Percentiles rank a stretch among this genome's conserved stretches.
Evolutionary conservation across 129 eudicot species (phyloP).

Genomic region (Calendula officinalis): DNA sequence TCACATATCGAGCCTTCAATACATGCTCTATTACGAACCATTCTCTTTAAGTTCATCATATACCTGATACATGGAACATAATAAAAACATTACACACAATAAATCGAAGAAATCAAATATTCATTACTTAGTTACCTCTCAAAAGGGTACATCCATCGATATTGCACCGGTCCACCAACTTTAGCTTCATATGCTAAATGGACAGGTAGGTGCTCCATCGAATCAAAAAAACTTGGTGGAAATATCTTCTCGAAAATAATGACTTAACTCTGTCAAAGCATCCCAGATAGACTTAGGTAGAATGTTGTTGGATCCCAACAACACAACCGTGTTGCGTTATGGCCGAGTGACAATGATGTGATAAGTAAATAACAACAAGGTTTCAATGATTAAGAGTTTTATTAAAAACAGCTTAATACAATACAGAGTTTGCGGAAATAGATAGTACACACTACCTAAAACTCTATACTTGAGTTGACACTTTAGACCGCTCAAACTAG

Average conservation of each 20-base stretch:
- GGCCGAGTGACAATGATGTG: too few relatives aligned
- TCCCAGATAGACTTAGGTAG: background rate
- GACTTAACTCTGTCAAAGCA: background rate
- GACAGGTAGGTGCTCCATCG: conserved; percentile 15
- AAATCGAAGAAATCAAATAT: background rate
- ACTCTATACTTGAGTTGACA: too few relatives aligned
- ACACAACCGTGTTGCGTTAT: too few relatives aligned
- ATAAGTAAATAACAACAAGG: too few relatives aligned
- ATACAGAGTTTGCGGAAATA: too few relatives aligned
- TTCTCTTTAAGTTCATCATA: background rate
- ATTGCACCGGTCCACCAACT: conserved; percentile 17
- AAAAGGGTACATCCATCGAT: conserved; percentile 16
- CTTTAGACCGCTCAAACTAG: too few relatives aligned
- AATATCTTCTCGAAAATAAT: conserved; percentile 16
- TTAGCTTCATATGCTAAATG: conserved; percentile 20
- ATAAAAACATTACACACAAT: background rate
- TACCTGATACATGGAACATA: background rate
- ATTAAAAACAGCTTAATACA: too few relatives aligned
- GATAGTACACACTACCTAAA: too few relatives aligned
- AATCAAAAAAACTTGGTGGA: conserved; percentile 17
- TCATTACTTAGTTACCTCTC: background rate
- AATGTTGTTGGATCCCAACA: too few relatives aligned
- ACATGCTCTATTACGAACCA: background rate
- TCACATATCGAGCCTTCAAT: background rate
- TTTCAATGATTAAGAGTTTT: too few relatives aligned